A percentile compares a stretch with the other conserved stretches of the same genome.
Evolutionary conservation across 2,329 filamentous ascomycete species (phyloP).

Genomic region (Monosporascus sp.): DNA sequence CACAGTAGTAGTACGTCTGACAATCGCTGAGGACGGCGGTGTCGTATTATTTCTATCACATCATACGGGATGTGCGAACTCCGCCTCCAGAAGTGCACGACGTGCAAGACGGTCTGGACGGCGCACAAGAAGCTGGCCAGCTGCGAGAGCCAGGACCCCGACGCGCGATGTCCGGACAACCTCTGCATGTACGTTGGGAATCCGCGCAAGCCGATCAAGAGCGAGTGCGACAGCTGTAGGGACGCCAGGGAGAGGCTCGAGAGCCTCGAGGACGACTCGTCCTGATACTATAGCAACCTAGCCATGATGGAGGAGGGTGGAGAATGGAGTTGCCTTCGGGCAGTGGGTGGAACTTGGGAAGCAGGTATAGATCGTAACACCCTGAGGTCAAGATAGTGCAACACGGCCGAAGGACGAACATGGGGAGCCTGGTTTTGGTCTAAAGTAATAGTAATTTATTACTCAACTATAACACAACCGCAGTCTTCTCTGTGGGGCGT

Average conservation of each 20-base stretch:
- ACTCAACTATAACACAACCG: too few species aligned
- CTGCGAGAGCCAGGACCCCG: conserved; percentile 29
- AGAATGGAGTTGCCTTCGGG: too few species aligned
- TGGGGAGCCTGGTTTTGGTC: too few species aligned
- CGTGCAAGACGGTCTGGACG: conserved; percentile 28
- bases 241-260: conserved; percentile 24
- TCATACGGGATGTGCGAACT: conserved; percentile 31
- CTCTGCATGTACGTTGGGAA: conserved; percentile 35
- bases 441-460: too few species aligned
- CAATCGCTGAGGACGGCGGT: too few species aligned
- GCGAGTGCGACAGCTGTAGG: conserved; percentile 28
- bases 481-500: too few species aligned
- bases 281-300: not conserved
- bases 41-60: too few species aligned
- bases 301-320: not conserved
- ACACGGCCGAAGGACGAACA: too few species aligned
- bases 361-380: too few species aligned
- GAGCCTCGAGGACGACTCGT: conserved; percentile 18
- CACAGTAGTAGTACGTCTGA: too few species aligned
- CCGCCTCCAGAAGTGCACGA: conserved; percentile 27
- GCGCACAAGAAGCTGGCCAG: conserved; percentile 31
- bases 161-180: conserved; percentile 24
- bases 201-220: conserved; percentile 24
- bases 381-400: too few species aligned
- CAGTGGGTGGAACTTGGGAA: too few species aligned